Conservation (phyloP, 768 basidiomycete species). For the Hemileccinum rubropunctum region DNA sequence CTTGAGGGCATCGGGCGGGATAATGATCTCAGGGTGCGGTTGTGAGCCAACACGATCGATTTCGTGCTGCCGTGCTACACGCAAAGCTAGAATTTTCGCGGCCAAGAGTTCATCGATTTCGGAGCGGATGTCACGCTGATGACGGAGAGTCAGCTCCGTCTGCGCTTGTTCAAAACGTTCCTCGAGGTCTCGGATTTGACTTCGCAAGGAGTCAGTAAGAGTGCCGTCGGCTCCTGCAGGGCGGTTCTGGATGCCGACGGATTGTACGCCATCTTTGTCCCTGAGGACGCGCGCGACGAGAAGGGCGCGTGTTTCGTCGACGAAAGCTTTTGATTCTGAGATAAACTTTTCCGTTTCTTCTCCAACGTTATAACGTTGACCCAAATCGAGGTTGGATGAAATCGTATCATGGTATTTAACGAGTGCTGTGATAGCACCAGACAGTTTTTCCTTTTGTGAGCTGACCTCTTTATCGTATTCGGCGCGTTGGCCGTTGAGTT, state of each 20-base stretch:
- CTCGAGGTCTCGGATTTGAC: constrained; percentile 22
- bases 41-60: constrained; percentile 14
- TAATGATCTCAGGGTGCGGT: constrained; percentile 17
- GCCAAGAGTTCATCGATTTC: constrained; percentile 20
- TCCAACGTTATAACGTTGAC: constrained; percentile 25
- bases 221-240: neutral
- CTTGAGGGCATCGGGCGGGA: constrained; percentile 15
- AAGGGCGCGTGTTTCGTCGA: constrained; percentile 24
- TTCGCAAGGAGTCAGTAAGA: constrained; percentile 11
- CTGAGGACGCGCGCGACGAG: constrained; percentile 21
- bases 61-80: constrained; percentile 21
- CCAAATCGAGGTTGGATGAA: constrained; percentile 24
- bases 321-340: constrained; percentile 23
- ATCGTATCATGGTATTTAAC: constrained; percentile 20
- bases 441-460: constrained; percentile 25
- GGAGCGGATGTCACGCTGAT: constrained; percentile 12
- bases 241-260: neutral
- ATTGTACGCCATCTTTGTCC: constrained; percentile 8
- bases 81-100: constrained; percentile 19
- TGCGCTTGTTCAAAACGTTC: constrained; percentile 31
- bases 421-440: constrained; percentile 23
- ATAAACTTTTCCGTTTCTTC: constrained; percentile 22
- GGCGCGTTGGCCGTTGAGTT: constrained; percentile 26
- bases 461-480: constrained; percentile 26
- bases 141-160: constrained; percentile 29